Evolutionary conservation across 495 filamentous ascomycete genomes (phyloP).

Genomic region (Peziza echinospora): DNA sequence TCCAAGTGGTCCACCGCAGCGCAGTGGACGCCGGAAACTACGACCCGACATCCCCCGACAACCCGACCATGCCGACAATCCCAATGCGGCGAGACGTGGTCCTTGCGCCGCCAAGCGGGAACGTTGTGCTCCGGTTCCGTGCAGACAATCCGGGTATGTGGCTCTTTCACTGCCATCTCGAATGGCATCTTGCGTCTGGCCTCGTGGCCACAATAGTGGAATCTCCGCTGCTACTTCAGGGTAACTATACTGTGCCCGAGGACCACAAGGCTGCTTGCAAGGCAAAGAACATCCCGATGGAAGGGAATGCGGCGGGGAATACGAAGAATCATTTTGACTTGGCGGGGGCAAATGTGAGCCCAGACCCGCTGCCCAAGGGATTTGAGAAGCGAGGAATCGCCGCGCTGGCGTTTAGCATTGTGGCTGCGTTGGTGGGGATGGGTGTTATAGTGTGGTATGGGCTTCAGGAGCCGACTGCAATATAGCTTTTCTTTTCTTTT

Average conservation of each 20-base stretch:
- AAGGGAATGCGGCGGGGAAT: constrained; percentile 62
- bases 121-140: constrained; percentile 45
- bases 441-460: constrained; percentile 48
- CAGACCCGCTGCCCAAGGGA: constrained; percentile 38
- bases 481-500: too few relatives aligned
- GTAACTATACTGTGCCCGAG: constrained; percentile 35
- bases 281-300: constrained; percentile 25
- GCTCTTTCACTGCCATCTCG: constrained; percentile 40
- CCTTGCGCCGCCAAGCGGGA: constrained; percentile 25
- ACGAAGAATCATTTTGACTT: constrained; percentile 41
- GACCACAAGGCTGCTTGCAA: constrained; percentile 42
- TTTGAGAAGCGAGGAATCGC: constrained; percentile 53
- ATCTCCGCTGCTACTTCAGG: constrained; percentile 36
- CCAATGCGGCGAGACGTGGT: constrained; percentile 34
- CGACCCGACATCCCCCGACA: constrained; percentile 21
- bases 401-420: constrained; percentile 47
- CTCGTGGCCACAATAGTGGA: constrained; percentile 42
- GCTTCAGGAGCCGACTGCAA: constrained; percentile 17
- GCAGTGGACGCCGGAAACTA: constrained; percentile 31
- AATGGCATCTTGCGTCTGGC: constrained; percentile 24
- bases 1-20: constrained; percentile 41
- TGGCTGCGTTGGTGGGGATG: constrained; percentile 53
- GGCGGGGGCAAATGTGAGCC: constrained; percentile 34
- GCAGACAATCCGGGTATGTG: constrained; percentile 54
- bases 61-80: constrained; percentile 21